Conservation (phyloP, 176 grass and related monocot species). For the Guadua angustifolia region DNA sequence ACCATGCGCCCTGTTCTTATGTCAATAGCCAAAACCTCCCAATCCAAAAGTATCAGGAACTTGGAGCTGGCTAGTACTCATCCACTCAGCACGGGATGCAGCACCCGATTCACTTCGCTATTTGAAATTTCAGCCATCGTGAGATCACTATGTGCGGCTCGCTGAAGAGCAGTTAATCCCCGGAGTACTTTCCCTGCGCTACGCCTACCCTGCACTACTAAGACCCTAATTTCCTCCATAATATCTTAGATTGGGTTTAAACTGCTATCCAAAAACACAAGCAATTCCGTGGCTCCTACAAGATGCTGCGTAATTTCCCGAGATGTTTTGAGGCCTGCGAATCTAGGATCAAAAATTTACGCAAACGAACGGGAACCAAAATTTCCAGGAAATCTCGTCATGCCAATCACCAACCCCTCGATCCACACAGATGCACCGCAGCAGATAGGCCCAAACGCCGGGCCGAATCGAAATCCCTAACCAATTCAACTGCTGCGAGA, state of each 20-base stretch:
- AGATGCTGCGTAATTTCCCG: background rate
- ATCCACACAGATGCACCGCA: background rate
- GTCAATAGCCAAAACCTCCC: background rate
- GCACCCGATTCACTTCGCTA: no score
- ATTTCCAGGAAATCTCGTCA: background rate
- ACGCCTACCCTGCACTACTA: background rate
- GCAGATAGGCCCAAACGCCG: background rate
- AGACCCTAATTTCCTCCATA: background rate
- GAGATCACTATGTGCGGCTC: no score
- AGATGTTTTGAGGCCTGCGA: background rate
- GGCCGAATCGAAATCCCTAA: background rate
- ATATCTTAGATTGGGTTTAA: background rate
- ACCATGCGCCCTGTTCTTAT: no score
- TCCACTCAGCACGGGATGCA: no score
- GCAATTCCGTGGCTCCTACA: background rate
- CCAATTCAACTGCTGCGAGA: background rate
- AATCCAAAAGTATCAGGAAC: background rate
- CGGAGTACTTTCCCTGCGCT: no score
- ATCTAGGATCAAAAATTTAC: background rate
- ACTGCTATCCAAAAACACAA: background rate
- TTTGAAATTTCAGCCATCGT: no score
- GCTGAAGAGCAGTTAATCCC: no score
- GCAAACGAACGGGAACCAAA: background rate
- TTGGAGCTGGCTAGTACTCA: background rate
- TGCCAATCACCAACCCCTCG: background rate